Evolutionary conservation across 352 stramenopile genomes (phyloP), one percentile per base, ranked within the genome.

Genomic region (Aphanomyces invadans): DNA sequence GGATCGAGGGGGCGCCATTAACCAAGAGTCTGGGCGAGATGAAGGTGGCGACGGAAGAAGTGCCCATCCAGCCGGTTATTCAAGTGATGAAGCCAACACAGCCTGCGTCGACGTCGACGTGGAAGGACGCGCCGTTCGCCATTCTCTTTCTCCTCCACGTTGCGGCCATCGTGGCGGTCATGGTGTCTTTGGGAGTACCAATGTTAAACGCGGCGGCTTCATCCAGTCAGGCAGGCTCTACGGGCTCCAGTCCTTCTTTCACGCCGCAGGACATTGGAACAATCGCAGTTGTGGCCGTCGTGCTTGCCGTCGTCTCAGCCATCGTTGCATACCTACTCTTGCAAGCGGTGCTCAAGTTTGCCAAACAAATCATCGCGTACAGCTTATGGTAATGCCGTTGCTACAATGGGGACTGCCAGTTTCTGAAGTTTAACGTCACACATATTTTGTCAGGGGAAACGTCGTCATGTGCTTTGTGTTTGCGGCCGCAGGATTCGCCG

Each of bases 91-190:
- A 57, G 49, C 49, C 49, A 1, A 10, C 21, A 12, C 17, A 21
- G 19, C 49, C 49, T 2, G 19, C 49, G 17, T 33, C 21, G 15
- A 29, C 49, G 0, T 33, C 21, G 11, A 17, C 15, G 15, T 57
- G 49, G 49, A 57, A 57, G 29, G 60, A 67, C 46, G n/a, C 25
- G 12, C 60, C 46, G 12, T 67, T 59, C n/a, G 60, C 60, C 2
- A 29, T 49, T n/a, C 39, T 57, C 60, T 67, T 67, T 23, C 21
- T 59, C n/a, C 21, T 25, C 5, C 12, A 67, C 60, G 29, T 67
- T 17, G 9, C 57, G 9, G 45, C 23, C 4, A 57, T 67, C 49
- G 4, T 56, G 15, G 26, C 54, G 2, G 28, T 67, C 29, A 39
- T 48, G n/a, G 12, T 42, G 9, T 11, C 12, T 11, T 38, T 45